Evolutionary conservation across 1,284 basidiomycete species (phyloP).

Genomic region (Rhodotorula glutinis): DNA sequence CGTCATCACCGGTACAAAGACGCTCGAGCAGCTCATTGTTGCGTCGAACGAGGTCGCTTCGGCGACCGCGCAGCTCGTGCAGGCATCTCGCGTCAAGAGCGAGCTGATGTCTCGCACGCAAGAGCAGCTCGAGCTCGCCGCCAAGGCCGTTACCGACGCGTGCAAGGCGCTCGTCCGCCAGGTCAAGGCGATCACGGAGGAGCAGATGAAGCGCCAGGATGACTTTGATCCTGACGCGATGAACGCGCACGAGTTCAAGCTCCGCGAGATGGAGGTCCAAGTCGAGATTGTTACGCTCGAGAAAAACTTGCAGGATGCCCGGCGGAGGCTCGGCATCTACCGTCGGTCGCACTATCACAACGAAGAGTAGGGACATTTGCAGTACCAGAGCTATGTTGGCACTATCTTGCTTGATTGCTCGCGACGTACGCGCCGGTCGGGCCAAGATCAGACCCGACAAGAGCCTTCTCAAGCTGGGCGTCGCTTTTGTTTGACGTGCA

Average conservation of each 20-base stretch:
- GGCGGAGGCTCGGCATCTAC: slow-evolving; percentile 82
- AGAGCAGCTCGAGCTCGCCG: slow-evolving; percentile 89
- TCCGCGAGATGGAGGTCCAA: slow-evolving; percentile 96
- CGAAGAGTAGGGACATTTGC: slow-evolving; percentile 4
- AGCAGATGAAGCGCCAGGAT: slow-evolving; percentile 68
- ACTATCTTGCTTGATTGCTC: too few species aligned
- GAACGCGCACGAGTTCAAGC: slow-evolving; percentile 95
- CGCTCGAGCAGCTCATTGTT: slow-evolving; percentile 96
- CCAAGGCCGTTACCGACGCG: slow-evolving; percentile 98
- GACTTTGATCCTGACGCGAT: slow-evolving; percentile 85
- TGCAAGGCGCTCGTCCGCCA: slow-evolving; percentile 95
- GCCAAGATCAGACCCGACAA: too few species aligned
- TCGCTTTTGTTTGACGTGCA: too few species aligned
- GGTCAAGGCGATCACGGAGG: slow-evolving; percentile 90
- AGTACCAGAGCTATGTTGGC: too few species aligned
- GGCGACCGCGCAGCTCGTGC: slow-evolving; percentile 95
- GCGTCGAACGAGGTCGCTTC: slow-evolving; percentile 97
- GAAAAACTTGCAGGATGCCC: slow-evolving; percentile 59
- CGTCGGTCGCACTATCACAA: slow-evolving; percentile 72
- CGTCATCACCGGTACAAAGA: slow-evolving; percentile 84
- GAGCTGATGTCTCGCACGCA: slow-evolving; percentile 98
- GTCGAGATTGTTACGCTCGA: slow-evolving; percentile 87
- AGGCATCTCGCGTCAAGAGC: slow-evolving; percentile 96
- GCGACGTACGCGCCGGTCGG: too few species aligned
- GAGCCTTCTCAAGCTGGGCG: too few species aligned